A percentile compares a stretch with the other conserved stretches of the same genome.
phyloP scores from a whole-genome alignment of 495 filamentous ascomycete species.

The Hypoxylon cercidicola region DNA sequence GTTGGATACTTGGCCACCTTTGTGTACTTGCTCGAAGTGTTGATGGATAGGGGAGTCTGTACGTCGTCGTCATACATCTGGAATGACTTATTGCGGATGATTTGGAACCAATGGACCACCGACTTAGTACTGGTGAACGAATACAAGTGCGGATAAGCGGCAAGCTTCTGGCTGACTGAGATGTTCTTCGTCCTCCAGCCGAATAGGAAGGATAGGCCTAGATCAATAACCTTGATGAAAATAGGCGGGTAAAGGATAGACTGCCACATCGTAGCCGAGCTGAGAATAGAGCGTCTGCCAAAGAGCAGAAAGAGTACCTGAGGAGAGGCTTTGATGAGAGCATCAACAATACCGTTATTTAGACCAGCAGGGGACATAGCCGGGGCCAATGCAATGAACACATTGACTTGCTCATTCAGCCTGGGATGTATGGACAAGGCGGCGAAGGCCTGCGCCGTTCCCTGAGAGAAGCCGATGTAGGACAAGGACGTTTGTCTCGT shows the following conservation, averaged over 20 bases:
- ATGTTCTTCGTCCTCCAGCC: slow-evolving; percentile 92
- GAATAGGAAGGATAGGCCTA: slow-evolving; percentile 83
- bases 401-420: slow-evolving; percentile 91
- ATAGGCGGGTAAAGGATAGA: slow-evolving; percentile 94
- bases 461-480: slow-evolving; percentile 97
- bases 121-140: slow-evolving; percentile 96
- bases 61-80: slow-evolving; percentile 99
- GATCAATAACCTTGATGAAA: slow-evolving; percentile 89
- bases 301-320: slow-evolving; percentile 94
- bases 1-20: slow-evolving; percentile 97
- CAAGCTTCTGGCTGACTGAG: slow-evolving; percentile 86
- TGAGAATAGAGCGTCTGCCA: slow-evolving; percentile 91
- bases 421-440: slow-evolving; percentile 92
- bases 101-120: slow-evolving; percentile 99
- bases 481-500: slow-evolving; percentile 87
- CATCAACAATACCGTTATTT: slow-evolving; percentile 86
- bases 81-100: slow-evolving; percentile 92
- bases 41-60: slow-evolving; percentile 59
- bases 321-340: slow-evolving; percentile 92
- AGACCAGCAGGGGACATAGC: slow-evolving; percentile 97
- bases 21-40: slow-evolving; percentile 62
- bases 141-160: slow-evolving; percentile 95
- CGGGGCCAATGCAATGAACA: slow-evolving; percentile 96
- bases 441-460: slow-evolving; percentile 95
- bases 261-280: slow-evolving; percentile 97